Conservation (phyloP, 2,329 filamentous ascomycete genomes). For the Fusarium sp. region DNA sequence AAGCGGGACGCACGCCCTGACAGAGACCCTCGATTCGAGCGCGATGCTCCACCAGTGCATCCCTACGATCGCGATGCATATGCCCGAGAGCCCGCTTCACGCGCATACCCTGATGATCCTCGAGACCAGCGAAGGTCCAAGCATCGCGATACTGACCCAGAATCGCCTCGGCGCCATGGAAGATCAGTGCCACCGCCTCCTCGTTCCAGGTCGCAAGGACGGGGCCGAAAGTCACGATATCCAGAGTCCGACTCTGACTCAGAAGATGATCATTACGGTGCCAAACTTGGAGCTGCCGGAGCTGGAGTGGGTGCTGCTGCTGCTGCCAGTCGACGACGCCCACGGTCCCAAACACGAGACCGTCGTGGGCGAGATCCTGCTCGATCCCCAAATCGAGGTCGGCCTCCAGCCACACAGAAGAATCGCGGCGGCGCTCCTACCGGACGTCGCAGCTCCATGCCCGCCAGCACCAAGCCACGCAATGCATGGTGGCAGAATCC, state of each 20-base stretch:
- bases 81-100: neutral
- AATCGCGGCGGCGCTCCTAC: constrained; percentile 23
- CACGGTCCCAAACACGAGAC: constrained; percentile 20
- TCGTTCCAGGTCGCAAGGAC: constrained; percentile 27
- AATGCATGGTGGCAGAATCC: constrained; percentile 53
- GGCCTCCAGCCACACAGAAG: constrained; percentile 35
- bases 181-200: constrained; percentile 17
- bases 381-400: constrained; percentile 38
- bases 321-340: neutral
- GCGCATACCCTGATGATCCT: neutral
- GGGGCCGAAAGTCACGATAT: constrained; percentile 23
- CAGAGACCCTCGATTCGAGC: constrained; percentile 18
- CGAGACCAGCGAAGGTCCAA: too few species aligned
- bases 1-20: constrained; percentile 18
- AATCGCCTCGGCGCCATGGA: constrained; percentile 32
- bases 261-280: constrained; percentile 23
- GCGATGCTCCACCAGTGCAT: constrained; percentile 7
- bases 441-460: constrained; percentile 49
- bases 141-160: neutral
- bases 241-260: constrained; percentile 33
- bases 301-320: constrained; percentile 16
- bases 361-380: constrained; percentile 15
- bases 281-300: constrained; percentile 4
- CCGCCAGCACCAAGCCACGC: constrained; percentile 41
- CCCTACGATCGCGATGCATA: constrained; percentile 21